These are phyloP conservation scores for Ormosia semicastrata DNA, from an alignment of 306 rosid species.

Conservation along the genomic window DNA sequence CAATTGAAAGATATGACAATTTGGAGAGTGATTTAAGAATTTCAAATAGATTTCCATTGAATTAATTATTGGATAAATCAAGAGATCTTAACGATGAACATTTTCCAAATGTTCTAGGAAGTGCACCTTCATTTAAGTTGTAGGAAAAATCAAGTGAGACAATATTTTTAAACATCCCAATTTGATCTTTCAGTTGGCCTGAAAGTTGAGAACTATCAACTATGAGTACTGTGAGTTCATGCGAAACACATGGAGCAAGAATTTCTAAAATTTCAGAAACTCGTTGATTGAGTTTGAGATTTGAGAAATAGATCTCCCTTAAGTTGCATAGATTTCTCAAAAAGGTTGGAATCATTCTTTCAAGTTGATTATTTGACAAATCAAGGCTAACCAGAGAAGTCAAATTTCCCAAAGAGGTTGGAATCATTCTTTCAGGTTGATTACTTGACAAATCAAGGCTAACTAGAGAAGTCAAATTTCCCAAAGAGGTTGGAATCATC, in stretches of 20 bases:
- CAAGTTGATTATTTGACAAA: neutral
- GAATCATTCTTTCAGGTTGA: neutral
- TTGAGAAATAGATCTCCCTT: neutral
- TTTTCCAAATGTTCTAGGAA: neutral
- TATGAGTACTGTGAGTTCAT: neutral
- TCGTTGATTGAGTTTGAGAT: neutral
- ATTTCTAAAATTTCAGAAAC: neutral
- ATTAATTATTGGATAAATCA: fast-evolving
- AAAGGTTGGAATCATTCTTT: neutral
- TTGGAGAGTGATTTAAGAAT: neutral
- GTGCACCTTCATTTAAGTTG: neutral
- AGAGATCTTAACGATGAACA: neutral
- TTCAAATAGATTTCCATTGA: neutral
- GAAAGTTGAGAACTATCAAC: neutral
- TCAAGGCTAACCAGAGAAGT: neutral
- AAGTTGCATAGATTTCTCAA: constrained; percentile 19
- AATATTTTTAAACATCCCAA: neutral
- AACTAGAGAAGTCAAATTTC: neutral
- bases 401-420: neutral
- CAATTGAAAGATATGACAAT: neutral
- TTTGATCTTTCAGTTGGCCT: neutral
- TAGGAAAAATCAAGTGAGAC: fast-evolving
- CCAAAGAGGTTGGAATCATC: neutral
- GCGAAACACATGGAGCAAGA: neutral
- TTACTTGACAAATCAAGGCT: neutral